Percentiles rank a stretch among this genome's conserved stretches.
These are phyloP conservation scores for Colletotrichum agaves DNA, from an alignment of 2,329 filamentous ascomycete species.

Conservation along the genomic window DNA sequence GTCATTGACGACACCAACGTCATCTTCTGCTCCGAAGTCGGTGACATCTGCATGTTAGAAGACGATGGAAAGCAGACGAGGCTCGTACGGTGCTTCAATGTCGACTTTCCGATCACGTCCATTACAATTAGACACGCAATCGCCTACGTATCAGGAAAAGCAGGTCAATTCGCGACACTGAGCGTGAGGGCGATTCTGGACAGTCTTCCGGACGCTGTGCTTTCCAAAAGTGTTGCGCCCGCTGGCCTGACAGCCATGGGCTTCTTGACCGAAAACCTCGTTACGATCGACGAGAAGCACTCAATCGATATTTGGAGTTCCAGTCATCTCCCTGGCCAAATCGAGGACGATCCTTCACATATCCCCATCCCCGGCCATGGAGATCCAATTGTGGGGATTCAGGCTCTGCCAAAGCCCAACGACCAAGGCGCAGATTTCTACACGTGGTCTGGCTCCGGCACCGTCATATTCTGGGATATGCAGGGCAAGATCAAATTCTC, in stretches of 20 bases:
- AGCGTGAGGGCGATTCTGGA: constrained; percentile 61
- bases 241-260: constrained; percentile 73
- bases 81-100: constrained; percentile 72
- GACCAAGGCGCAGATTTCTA: constrained; percentile 77
- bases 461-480: constrained; percentile 83
- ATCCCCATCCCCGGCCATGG: constrained; percentile 71
- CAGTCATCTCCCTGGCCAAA: constrained; percentile 55
- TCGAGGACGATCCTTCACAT: constrained; percentile 52
- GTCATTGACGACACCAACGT: constrained; percentile 78
- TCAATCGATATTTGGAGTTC: constrained; percentile 76
- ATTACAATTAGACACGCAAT: constrained; percentile 69
- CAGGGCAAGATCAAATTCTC: constrained; percentile 75
- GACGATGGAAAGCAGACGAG: constrained; percentile 78
- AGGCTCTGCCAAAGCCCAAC: constrained; percentile 70
- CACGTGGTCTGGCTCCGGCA: constrained; percentile 88
- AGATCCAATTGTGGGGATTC: constrained; percentile 78
- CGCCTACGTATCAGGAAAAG: constrained; percentile 76
- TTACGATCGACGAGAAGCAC: constrained; percentile 80
- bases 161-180: constrained; percentile 67
- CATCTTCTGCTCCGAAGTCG: constrained; percentile 86
- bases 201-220: constrained; percentile 51
- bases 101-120: constrained; percentile 76
- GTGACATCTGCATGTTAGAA: constrained; percentile 89
- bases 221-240: constrained; percentile 51
- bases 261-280: constrained; percentile 72